phyloP scores from a whole-genome alignment of 2,329 filamentous ascomycete genomes.

The Microsporum canis region DNA sequence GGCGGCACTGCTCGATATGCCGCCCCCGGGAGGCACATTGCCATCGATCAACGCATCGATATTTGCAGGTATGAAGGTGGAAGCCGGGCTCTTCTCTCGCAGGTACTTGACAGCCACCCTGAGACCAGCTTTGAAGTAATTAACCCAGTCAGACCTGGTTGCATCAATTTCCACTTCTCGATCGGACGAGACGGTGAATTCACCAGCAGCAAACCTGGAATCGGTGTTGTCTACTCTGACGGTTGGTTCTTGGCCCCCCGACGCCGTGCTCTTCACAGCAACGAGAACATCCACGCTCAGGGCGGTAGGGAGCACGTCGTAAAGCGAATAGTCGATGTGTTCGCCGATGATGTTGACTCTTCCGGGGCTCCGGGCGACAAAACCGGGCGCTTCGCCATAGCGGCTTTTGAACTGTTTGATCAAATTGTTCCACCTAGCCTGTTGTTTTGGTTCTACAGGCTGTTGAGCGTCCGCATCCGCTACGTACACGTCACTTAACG shows the following conservation, averaged over 20 bases:
- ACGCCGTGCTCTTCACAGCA: conserved; percentile 52
- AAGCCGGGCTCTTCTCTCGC: conserved; percentile 45
- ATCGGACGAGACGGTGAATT: conserved; percentile 58
- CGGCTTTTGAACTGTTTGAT: conserved; percentile 56
- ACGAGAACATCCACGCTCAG: conserved; percentile 84
- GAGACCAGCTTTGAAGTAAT: conserved; percentile 94
- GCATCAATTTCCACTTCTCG: conserved; percentile 69
- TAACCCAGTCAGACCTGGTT: conserved; percentile 82
- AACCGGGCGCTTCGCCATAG: conserved; percentile 62
- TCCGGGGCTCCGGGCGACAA: conserved; percentile 81
- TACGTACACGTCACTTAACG: conserved; percentile 74
- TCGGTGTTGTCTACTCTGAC: conserved; percentile 70
- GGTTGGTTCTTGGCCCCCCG: conserved; percentile 41
- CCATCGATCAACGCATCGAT: conserved; percentile 89
- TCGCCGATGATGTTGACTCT: conserved; percentile 98
- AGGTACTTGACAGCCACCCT: conserved; percentile 70
- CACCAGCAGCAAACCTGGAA: conserved; percentile 60
- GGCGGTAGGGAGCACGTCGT: conserved; percentile 90
- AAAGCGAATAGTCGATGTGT: conserved; percentile 97
- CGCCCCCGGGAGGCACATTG: conserved; percentile 81
- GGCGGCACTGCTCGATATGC: conserved; percentile 84
- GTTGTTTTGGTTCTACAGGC: conserved; percentile 56
- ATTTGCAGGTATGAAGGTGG: conserved; percentile 54
- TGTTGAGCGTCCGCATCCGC: conserved; percentile 62
- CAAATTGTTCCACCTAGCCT: conserved; percentile 63